Conservation (phyloP, 2,329 filamentous ascomycete genomes). For the Verticillium longisporum region DNA sequence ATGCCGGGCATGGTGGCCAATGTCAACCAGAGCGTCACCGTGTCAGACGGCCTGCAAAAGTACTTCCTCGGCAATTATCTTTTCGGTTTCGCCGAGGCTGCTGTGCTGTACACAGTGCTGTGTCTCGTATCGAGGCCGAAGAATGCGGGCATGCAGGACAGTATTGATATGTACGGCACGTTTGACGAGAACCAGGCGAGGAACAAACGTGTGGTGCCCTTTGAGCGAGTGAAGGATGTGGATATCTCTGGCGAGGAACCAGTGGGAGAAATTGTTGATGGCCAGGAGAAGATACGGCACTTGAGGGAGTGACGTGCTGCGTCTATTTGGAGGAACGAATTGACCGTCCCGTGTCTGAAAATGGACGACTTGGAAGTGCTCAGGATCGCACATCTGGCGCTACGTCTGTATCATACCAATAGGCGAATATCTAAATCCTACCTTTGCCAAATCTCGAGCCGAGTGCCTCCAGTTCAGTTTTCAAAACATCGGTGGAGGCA, state of each 20-base stretch:
- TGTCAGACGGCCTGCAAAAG: conserved; percentile 14
- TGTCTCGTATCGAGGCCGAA: conserved; percentile 8
- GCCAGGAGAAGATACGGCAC: background rate
- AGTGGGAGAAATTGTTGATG: background rate
- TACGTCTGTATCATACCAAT: too few relatives aligned
- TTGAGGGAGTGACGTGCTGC: background rate
- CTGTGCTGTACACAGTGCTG: conserved; percentile 5
- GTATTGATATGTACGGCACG: conserved; percentile 9
- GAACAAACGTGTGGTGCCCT: conserved; percentile 9
- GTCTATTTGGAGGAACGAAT: background rate
- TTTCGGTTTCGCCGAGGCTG: conserved; percentile 10
- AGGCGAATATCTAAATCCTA: too few relatives aligned
- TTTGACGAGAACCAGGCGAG: conserved; percentile 9
- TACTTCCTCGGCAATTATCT: conserved; percentile 13
- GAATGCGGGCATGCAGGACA: conserved; percentile 6
- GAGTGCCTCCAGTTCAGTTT: too few relatives aligned
- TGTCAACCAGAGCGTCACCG: conserved; percentile 9
- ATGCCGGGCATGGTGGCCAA: conserved; percentile 18
- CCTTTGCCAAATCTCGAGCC: too few relatives aligned
- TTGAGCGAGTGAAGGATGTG: conserved; percentile 4
- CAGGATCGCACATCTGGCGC: too few relatives aligned
- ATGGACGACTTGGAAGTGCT: too few relatives aligned
- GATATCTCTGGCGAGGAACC: background rate
- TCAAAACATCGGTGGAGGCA: too few relatives aligned
- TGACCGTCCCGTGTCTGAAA: too few relatives aligned